Conservation (phyloP, 2,329 filamentous ascomycete species). For the Aspergillus viridinutans region DNA sequence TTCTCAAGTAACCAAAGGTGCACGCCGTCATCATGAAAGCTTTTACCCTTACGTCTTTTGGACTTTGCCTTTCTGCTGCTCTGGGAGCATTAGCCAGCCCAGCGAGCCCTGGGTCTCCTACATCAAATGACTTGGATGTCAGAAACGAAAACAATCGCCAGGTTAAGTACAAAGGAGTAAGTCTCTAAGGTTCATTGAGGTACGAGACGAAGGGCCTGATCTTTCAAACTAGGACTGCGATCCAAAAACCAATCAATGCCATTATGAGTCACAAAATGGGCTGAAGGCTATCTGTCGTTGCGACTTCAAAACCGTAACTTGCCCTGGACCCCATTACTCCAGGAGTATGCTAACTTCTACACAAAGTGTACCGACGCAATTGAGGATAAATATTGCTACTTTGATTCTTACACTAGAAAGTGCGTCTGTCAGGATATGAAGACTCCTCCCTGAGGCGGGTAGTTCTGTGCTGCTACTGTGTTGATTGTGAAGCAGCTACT, state of each 20-base stretch:
- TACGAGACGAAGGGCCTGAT: not conserved
- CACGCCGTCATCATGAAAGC: not conserved
- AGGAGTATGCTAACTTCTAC: too few species aligned
- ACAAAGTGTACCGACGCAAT: too few species aligned
- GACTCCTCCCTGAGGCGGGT: too few species aligned
- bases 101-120: not conserved
- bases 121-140: conserved; percentile 1
- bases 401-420: too few species aligned
- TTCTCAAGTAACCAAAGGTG: not conserved
- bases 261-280: not conserved
- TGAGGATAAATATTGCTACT: too few species aligned
- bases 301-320: not conserved
- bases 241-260: not conserved
- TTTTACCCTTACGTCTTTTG: not conserved
- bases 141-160: not conserved
- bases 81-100: not conserved
- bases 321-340: too few species aligned
- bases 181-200: too few species aligned
- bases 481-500: too few species aligned
- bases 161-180: too few species aligned
- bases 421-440: too few species aligned
- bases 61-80: not conserved
- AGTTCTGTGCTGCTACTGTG: too few species aligned
- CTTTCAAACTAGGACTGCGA: not conserved
- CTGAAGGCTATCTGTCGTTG: not conserved